phyloP scores from a whole-genome alignment of 139 green algal species.

The Spirogloea muscicola region DNA sequence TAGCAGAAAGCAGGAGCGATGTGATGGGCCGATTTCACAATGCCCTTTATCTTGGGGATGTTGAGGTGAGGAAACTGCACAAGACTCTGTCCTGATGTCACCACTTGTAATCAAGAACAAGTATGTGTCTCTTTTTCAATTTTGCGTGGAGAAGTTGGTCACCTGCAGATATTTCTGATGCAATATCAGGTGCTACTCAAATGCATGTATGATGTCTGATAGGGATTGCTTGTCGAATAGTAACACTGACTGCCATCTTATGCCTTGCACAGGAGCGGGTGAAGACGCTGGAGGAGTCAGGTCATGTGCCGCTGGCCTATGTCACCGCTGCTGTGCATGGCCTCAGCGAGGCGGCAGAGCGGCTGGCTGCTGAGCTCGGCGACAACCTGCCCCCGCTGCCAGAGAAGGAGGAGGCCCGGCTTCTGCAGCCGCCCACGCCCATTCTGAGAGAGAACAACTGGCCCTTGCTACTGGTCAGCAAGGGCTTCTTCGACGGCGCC shows the following conservation, averaged over 20 bases:
- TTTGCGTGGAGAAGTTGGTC: no score
- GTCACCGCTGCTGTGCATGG: slow-evolving; percentile 67
- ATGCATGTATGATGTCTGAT: no score
- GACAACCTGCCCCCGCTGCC: slow-evolving; percentile 50
- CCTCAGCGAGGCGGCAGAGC: slow-evolving; percentile 53
- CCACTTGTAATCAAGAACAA: no score
- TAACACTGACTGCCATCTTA: no score
- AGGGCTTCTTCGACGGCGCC: slow-evolving; percentile 94
- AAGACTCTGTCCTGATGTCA: no score
- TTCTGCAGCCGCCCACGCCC: slow-evolving; percentile 68
- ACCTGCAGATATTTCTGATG: no score
- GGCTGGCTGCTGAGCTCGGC: slow-evolving; percentile 58
- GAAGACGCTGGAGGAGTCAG: slow-evolving; percentile 82
- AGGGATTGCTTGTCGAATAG: no score
- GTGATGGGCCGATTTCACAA: slow-evolving; percentile 96
- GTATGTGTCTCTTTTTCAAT: no score
- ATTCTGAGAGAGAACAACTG: slow-evolving; percentile 91
- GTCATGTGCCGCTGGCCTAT: slow-evolving; percentile 87
- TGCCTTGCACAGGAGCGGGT: no score
- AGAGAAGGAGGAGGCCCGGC: slow-evolving; percentile 32
- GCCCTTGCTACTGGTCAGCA: slow-evolving; percentile 93
- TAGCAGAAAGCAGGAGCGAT: slow-evolving; percentile 91
- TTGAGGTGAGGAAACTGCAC: no score
- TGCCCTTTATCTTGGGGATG: slow-evolving; percentile 93
- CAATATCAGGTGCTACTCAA: no score